phyloP scores from a whole-genome alignment of 2,329 filamentous ascomycete genomes.

The Calonectria pauciramosa region DNA sequence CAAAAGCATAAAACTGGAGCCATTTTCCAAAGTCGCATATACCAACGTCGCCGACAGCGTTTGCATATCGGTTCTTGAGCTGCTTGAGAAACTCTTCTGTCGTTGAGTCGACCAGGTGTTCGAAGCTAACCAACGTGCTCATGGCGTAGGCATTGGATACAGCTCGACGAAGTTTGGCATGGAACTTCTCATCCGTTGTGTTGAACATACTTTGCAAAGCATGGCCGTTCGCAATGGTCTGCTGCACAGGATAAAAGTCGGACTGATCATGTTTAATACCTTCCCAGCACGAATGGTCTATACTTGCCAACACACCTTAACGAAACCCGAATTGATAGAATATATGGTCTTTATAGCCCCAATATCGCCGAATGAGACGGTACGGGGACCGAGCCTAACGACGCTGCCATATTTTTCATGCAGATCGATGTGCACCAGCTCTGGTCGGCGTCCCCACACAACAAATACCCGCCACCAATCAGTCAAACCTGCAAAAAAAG shows the following conservation, averaged over 20 bases:
- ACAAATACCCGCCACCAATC: conserved; percentile 30
- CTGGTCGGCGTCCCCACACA: conserved; percentile 28
- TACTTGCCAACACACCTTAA: conserved; percentile 8
- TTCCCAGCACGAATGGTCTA: too few relatives aligned
- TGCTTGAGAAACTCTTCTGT: conserved; percentile 23
- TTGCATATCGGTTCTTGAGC: conserved; percentile 13
- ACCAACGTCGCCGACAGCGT: not conserved
- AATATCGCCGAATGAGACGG: conserved; percentile 19
- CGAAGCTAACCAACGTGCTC: conserved; percentile 26
- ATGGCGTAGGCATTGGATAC: conserved; percentile 28
- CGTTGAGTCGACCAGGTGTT: conserved; percentile 24
- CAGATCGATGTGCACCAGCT: conserved; percentile 24
- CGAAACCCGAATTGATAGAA: conserved; percentile 23
- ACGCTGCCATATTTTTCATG: conserved; percentile 25
- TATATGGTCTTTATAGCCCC: conserved; percentile 27
- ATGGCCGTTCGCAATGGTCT: conserved; percentile 20
- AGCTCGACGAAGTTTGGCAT: conserved; percentile 22
- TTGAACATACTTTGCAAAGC: conserved; percentile 24
- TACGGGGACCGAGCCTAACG: conserved; percentile 26
- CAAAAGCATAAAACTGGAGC: conserved; percentile 39
- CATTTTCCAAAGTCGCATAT: conserved; percentile 30
- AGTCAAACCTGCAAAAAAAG: conserved; percentile 12
- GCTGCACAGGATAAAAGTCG: conserved; percentile 25
- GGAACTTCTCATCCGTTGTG: conserved; percentile 19
- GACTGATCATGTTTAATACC: not conserved